These are phyloP conservation scores for Salix purpurea DNA, from an alignment of 345 rosid species.

Conservation along the genomic window DNA sequence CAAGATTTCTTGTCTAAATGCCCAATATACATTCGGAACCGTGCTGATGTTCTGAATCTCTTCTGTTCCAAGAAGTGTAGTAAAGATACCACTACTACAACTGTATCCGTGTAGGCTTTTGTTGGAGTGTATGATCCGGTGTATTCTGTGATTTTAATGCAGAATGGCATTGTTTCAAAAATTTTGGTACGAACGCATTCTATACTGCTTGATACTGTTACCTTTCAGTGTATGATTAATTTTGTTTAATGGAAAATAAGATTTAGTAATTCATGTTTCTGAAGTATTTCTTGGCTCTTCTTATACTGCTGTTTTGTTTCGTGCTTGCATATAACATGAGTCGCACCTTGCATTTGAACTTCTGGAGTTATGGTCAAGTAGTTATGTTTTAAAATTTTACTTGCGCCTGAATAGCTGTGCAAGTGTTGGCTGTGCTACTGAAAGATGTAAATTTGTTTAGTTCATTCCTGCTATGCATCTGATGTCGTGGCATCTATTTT, in stretches of 20 bases:
- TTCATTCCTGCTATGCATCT: background rate
- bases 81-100: slow-evolving; percentile 19
- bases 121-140: slow-evolving; percentile 3
- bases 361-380: background rate
- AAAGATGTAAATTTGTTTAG: background rate
- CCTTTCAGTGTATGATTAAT: slow-evolving; percentile 6
- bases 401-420: background rate
- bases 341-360: background rate
- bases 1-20: slow-evolving; percentile 69
- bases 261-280: slow-evolving; percentile 1
- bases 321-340: background rate
- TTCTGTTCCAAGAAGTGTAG: slow-evolving; percentile 31
- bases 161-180: slow-evolving; percentile 16
- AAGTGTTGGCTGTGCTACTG: background rate
- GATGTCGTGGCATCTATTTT: background rate
- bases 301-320: background rate
- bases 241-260: slow-evolving; percentile 18
- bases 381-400: background rate
- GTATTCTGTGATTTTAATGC: slow-evolving; percentile 1
- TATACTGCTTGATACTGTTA: slow-evolving; percentile 6
- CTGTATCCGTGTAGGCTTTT: slow-evolving; percentile 28
- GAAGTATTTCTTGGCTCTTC: background rate
- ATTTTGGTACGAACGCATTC: slow-evolving; percentile 12
- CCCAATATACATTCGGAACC: slow-evolving; percentile 59
- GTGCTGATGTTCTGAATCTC: slow-evolving; percentile 77